Percentiles rank a stretch among this genome's conserved stretches.
Conservation (phyloP, 1,284 basidiomycete species). For the Cutaneotrichosporon mucoides region DNA sequence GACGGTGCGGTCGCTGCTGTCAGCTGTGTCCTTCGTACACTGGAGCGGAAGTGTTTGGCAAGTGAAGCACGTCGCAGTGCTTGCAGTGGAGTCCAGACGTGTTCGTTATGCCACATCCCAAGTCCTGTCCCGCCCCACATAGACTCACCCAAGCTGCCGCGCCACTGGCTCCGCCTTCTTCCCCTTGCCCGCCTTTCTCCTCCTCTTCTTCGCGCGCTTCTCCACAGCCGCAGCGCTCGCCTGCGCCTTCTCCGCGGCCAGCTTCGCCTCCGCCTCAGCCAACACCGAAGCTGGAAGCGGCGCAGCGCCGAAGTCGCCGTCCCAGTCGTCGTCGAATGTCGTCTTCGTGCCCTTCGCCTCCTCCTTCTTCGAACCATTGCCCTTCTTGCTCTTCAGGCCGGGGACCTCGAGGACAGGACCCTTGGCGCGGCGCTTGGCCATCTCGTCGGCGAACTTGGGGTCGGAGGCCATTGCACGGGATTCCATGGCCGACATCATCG, state of each 20-base stretch:
- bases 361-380: not conserved
- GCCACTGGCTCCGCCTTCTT: slow-evolving; percentile 11
- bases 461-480: slow-evolving; percentile 24
- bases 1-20: slow-evolving; percentile 16
- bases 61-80: too few species aligned
- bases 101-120: too few species aligned
- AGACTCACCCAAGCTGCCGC: slow-evolving; percentile 7
- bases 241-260: not conserved
- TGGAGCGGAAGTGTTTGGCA: too few species aligned
- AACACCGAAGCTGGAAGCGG: slow-evolving; percentile 13
- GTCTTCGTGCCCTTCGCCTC: not conserved
- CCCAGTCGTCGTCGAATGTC: slow-evolving; percentile 6
- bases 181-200: slow-evolving; percentile 8
- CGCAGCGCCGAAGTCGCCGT: slow-evolving; percentile 7
- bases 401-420: slow-evolving; percentile 13
- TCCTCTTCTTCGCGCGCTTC: slow-evolving; percentile 8
- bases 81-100: too few species aligned
- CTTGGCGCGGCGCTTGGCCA: not conserved
- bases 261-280: slow-evolving; percentile 14
- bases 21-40: not conserved
- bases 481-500: slow-evolving; percentile 35
- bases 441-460: slow-evolving; percentile 9
- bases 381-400: slow-evolving; percentile 2
- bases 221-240: not conserved
- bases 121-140: not conserved